Base-by-base conservation (phyloP, 2,329 filamentous ascomycete species). In the Phyllachora maydis region DNA sequence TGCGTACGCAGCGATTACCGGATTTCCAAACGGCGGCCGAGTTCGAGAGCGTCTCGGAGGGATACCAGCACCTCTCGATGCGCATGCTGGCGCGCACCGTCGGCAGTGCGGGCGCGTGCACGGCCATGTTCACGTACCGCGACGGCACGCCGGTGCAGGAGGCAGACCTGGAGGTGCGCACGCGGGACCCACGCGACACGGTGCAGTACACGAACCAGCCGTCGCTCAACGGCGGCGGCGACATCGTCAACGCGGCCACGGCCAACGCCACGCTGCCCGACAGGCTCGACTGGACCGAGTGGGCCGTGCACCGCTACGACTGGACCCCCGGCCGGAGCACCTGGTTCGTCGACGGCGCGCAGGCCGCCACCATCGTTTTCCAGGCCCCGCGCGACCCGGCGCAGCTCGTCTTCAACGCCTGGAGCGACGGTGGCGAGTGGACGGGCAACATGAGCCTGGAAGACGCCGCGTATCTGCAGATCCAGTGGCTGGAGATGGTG, bases 191-290 rank as follows among this genome's bases (percentile, higher is more conserved):
- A 2, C 41, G 36, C 13, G 33, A 52, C 26, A 42, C 41, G 18
- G 42, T 63, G 18, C 56, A 61, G 29, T 70, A 65, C 42, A 69
- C 65, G 9, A 71, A 71, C 37, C 65, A 71, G 37, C 65, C 65
- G 0, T 48, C 58, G 0, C 54, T 58, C 26, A 52, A 46, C 27
- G 42, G 45, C 8, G 38, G 46, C 7, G 55, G 53, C 15, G 43
- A 54, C 17, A 47, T 54, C 16, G 42, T 61, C 20, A 37, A 49
- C 4, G 38, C 45, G 14, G 55, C 65, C 1, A 62, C 60, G 1
- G 35, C 44, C 6, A 60, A 58, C 30, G 49, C 46, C 8, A 57
- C 49, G 3, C 38, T 59, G 19, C 55, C 64, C 2, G 30, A 46
- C 11, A 40, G 43, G 4, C 34, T 40, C 10, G 31, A 41, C 14